Conservation (phyloP, 257 asterid species). For the Nicotiana obtusifolia region DNA sequence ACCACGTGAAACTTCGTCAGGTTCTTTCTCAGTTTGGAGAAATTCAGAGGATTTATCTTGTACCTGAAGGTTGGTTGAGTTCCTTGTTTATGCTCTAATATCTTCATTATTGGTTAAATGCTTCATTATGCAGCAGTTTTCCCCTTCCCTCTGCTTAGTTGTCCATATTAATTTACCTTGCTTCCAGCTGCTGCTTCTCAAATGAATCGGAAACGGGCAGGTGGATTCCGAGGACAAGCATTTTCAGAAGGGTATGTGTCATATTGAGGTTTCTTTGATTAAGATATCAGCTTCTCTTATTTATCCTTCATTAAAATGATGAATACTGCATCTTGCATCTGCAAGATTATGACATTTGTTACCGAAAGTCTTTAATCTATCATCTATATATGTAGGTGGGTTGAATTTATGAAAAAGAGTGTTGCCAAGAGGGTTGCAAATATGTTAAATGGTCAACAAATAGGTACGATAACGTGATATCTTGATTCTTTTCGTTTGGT, state of each 20-base stretch:
- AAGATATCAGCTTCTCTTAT: neutral
- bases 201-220: conserved; percentile 54
- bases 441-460: conserved; percentile 77
- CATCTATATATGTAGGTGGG: conserved; percentile 60
- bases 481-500: neutral
- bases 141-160: neutral
- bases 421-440: conserved; percentile 79
- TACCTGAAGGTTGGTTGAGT: conserved; percentile 58
- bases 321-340: neutral
- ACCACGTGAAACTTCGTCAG: conserved; percentile 68
- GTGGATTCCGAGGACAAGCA: conserved; percentile 76
- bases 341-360: neutral
- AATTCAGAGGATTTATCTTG: conserved; percentile 67
- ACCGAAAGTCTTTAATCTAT: neutral
- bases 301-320: neutral
- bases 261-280: neutral
- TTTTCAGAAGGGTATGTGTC: conserved; percentile 77
- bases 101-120: neutral
- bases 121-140: neutral
- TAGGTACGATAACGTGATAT: conserved; percentile 33
- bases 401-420: conserved; percentile 71
- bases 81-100: neutral
- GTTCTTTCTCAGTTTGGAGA: conserved; percentile 69
- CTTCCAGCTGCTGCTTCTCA: conserved; percentile 49
- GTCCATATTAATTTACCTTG: neutral